Evolutionary conservation across 1,139 yeast species (phyloP).

Genomic region (Yamadazyma pseudoaaseri): DNA sequence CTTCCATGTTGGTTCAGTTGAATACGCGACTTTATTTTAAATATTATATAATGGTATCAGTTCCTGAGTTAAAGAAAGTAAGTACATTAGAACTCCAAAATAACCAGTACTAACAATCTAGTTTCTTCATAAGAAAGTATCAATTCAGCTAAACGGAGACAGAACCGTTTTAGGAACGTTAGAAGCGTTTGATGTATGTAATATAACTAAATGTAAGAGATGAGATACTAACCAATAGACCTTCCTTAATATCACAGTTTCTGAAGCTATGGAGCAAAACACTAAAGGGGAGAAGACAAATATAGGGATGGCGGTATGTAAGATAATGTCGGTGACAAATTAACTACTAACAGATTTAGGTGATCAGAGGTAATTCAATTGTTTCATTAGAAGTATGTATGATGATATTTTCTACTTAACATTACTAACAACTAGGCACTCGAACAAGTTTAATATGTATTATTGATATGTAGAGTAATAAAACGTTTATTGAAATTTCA

Average conservation of each 20-base stretch:
- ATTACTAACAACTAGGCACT: slow-evolving; percentile 34
- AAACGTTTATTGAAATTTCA: slow-evolving; percentile 10
- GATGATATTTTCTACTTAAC: background rate
- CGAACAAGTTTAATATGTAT: slow-evolving; percentile 20
- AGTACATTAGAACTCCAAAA: slow-evolving; percentile 20
- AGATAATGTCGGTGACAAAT: background rate
- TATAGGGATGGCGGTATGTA: slow-evolving; percentile 55
- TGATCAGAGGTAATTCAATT: slow-evolving; percentile 61
- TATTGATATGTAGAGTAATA: slow-evolving; percentile 6
- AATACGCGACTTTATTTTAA: slow-evolving; percentile 6
- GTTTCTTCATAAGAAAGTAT: slow-evolving; percentile 76
- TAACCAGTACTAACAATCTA: slow-evolving; percentile 26
- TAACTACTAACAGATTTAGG: slow-evolving; percentile 32
- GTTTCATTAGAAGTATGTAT: slow-evolving; percentile 54
- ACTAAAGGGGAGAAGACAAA: slow-evolving; percentile 48
- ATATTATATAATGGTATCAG: slow-evolving; percentile 48
- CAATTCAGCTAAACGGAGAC: slow-evolving; percentile 71
- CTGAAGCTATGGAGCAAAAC: slow-evolving; percentile 67
- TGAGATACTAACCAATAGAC: slow-evolving; percentile 32
- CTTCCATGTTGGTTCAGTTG: slow-evolving; percentile 25
- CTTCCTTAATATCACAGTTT: slow-evolving; percentile 71
- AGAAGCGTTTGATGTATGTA: slow-evolving; percentile 71
- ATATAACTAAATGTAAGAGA: slow-evolving; percentile 1
- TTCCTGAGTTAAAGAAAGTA: slow-evolving; percentile 59
- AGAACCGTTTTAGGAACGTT: slow-evolving; percentile 71